A percentile compares a stretch with the other conserved stretches of the same genome.
Evolutionary conservation across 257 asterid species (phyloP).

Genomic region (Solanum appendiculatum): DNA sequence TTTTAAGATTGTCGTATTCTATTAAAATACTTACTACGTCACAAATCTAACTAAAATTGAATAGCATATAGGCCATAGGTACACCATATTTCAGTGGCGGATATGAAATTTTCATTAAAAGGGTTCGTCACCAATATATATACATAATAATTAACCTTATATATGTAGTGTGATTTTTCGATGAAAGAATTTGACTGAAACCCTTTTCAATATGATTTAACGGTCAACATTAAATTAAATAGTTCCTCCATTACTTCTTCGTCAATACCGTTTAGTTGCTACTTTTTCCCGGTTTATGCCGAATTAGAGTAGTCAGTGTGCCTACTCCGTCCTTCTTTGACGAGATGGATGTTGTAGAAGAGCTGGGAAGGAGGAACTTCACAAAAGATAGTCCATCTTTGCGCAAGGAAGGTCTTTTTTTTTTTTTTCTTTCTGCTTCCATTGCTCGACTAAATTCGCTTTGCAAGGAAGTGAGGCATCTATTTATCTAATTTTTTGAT

Average conservation of each 20-base stretch:
- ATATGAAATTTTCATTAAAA: neutral
- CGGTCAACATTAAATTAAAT: neutral
- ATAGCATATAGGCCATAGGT: neutral
- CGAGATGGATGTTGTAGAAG: no score
- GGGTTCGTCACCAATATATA: neutral
- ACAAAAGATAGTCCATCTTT: neutral
- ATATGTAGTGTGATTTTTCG: neutral
- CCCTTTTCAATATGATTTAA: neutral
- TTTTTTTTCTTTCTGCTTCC: neutral
- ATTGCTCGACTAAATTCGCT: neutral
- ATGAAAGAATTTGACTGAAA: neutral
- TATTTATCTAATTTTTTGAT: neutral
- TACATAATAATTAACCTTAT: neutral
- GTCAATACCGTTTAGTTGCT: no score
- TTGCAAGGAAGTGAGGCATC: neutral
- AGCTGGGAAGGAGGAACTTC: neutral
- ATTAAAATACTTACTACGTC: neutral
- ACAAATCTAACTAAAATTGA: neutral
- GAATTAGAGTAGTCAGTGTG: neutral
- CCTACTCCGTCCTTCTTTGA: no score
- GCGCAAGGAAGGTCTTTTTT: neutral
- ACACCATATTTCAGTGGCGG: neutral
- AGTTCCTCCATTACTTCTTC: no score
- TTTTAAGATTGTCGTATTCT: neutral
- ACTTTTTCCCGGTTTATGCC: neutral